phyloP scores from a whole-genome alignment of 2,329 filamentous ascomycete species.

The Cryoendolithus antarcticus region DNA sequence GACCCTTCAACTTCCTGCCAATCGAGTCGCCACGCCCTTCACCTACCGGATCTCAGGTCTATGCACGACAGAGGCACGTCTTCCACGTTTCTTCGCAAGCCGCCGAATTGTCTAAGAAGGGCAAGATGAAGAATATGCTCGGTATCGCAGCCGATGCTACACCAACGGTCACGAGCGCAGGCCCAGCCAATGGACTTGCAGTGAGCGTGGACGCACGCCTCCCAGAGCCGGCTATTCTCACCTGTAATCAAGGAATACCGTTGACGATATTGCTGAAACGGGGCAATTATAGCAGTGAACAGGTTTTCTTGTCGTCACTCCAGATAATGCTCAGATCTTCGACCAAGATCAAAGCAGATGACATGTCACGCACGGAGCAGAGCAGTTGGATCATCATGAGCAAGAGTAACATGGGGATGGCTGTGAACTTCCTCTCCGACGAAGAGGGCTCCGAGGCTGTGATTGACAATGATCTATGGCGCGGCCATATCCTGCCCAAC shows the following conservation, averaged over 20 bases:
- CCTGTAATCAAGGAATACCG: conserved; percentile 76
- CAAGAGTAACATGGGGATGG: conserved; percentile 57
- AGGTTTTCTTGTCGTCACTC: conserved; percentile 63
- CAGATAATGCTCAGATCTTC: conserved; percentile 72
- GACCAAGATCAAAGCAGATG: conserved; percentile 68
- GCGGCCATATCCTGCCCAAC: conserved; percentile 59
- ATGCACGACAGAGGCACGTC: conserved; percentile 60
- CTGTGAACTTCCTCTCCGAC: conserved; percentile 46
- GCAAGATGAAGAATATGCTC: conserved; percentile 50
- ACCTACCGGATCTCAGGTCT: conserved; percentile 62
- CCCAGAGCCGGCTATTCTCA: conserved; percentile 77
- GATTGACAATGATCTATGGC: conserved; percentile 58
- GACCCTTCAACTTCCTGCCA: conserved; percentile 73
- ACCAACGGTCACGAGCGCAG: conserved; percentile 18
- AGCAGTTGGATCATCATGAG: conserved; percentile 66
- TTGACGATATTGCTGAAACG: conserved; percentile 71
- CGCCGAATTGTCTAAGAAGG: conserved; percentile 19
- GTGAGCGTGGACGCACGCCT: conserved; percentile 73
- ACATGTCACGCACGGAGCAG: conserved; percentile 56
- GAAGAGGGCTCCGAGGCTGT: conserved; percentile 40
- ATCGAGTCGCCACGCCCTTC: conserved; percentile 74
- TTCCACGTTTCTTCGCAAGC: conserved; percentile 26
- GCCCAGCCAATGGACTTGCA: conserved; percentile 22
- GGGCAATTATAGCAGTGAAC: conserved; percentile 55
- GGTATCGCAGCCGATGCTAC: conserved; percentile 14